Conservation (phyloP, 768 basidiomycete species). For the Tricholoma terreum region DNA sequence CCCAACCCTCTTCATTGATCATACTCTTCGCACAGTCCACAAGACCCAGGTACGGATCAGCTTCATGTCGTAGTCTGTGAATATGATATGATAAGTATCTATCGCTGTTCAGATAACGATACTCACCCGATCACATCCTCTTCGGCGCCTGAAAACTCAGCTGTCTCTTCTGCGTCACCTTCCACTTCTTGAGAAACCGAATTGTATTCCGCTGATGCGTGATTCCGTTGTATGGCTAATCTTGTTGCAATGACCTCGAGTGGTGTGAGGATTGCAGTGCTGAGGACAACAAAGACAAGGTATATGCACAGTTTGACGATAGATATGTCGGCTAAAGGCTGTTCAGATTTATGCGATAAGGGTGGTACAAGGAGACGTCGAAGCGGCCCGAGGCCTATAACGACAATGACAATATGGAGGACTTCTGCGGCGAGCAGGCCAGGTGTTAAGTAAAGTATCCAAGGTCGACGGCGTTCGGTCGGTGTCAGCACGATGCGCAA, state of each 20-base stretch:
- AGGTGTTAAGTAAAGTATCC: conserved; percentile 79
- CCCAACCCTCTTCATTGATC: conserved; percentile 73
- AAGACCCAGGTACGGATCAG: conserved; percentile 75
- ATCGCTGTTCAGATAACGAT: background rate
- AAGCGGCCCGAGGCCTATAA: conserved; percentile 45
- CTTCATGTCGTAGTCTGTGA: conserved; percentile 65
- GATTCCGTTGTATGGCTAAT: conserved; percentile 82
- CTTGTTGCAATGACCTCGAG: conserved; percentile 78
- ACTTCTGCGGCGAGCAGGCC: conserved; percentile 64
- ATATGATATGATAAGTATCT: conserved; percentile 6
- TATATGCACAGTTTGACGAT: conserved; percentile 52
- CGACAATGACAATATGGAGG: conserved; percentile 41
- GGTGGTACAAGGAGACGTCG: conserved; percentile 45
- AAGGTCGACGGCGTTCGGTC: conserved; percentile 74
- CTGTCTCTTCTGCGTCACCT: conserved; percentile 54
- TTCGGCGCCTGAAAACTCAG: conserved; percentile 64
- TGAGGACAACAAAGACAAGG: conserved; percentile 50
- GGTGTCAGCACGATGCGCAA: conserved; percentile 75
- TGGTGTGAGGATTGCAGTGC: conserved; percentile 63
- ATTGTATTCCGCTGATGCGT: conserved; percentile 71
- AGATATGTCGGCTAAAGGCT: conserved; percentile 43
- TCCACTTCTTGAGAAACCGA: conserved; percentile 73
- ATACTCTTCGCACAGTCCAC: conserved; percentile 76
- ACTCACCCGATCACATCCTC: conserved; percentile 85
- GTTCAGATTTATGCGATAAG: conserved; percentile 26